Evolutionary conservation across 305 asterid genomes (phyloP), one percentile per base, ranked within the genome.

Genomic region (Ilex paraguariensis): DNA sequence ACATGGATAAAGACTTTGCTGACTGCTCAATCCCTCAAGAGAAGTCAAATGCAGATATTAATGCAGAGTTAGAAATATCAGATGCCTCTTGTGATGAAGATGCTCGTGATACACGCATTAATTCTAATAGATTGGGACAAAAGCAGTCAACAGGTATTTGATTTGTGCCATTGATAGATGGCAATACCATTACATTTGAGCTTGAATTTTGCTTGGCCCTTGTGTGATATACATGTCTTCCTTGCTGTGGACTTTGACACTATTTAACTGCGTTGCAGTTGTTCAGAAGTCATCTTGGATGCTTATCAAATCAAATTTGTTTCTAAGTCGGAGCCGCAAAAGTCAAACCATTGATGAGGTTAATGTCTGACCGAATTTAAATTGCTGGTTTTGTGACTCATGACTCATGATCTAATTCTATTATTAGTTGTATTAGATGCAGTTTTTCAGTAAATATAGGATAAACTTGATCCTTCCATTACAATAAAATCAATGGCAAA

Each of bases 21-120:
- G 80, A 81, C 61, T 91, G 98, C 84, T 80, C 88, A 65, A 77
- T 88, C 74, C 87, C 94, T 54, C 98, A 91, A 84, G 98, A 91
- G 87, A 88, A 79, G 74, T 88, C 98, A 70, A 79, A 91, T 72
- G 78, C 91, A 3, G 98, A 81, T 48, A 91, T 91, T 70, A 91
- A 91, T 64, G 75, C 77, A 61, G 96, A 88, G 84, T 77, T 91
- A 76, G 96, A 84, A 62, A 82, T 91, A 74, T 87, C 96, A 55
- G 96, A 91, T 77, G 89, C 76, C 59, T 84, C 89, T 61, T 66
- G 84, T 60, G 95, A 84, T 55, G 93, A 91, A 72, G 91, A 83
- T 74, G 82, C 66, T 64, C 64, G 59, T 77, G 82, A 73, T 66
- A 30, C 71, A 64, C 64, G 54, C 77, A 75, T 60, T 61, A 74